Base-by-base conservation (phyloP, 23 red algal genomes). In the Gracilariopsis chorda region DNA sequence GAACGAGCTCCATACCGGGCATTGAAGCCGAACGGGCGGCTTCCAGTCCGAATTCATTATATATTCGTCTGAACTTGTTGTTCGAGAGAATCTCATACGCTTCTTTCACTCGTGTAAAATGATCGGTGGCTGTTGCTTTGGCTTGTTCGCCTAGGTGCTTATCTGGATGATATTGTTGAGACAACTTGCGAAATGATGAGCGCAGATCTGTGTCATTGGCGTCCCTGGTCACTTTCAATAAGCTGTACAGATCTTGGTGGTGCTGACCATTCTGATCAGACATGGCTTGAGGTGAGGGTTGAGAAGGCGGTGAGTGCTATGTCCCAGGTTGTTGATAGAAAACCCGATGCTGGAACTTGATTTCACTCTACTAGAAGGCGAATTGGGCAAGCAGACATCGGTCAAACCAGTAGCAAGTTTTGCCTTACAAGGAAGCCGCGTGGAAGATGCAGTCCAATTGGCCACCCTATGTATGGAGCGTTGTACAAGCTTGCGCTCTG, bases 71-170 rank as follows among this genome's bases (percentile, higher is more conserved):
- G 52, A 90, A 89, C 43, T 92, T 82, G 29, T 86, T 56, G 53
- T 99, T 77, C 5, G 93, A 95, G 51, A 99, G 80, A 46, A 99
- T 91, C 84, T 99, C 97, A 62, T 96, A 99, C 6, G 97, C 97
- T 41, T 99, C 97, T 42, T 95, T 95, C 39, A 99, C 86, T 9
- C 49, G 27, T 8, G 97, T 96, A 62, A 99, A 99, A 7, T 55
- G 75, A 47, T 96, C 94, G 25, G 97, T 99, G n/a, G 97, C 97
- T 33, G 81, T 86, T 51, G 37, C 55, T 62, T 96, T 96, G 23
- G 84, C 58, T 70, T 70, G 56, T 42, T 75, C 64, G 27, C 89
- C 94, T 9, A 76, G 14, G 57, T 99, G 97, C 56, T 95, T 95
- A 59, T 99, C 97, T 34, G 97, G 97, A 55, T 99, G 97, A 60